A percentile compares a stretch with the other conserved stretches of the same genome.
Conservation (phyloP, 2,329 filamentous ascomycete genomes). For the Aspergillus novofumigatus region DNA sequence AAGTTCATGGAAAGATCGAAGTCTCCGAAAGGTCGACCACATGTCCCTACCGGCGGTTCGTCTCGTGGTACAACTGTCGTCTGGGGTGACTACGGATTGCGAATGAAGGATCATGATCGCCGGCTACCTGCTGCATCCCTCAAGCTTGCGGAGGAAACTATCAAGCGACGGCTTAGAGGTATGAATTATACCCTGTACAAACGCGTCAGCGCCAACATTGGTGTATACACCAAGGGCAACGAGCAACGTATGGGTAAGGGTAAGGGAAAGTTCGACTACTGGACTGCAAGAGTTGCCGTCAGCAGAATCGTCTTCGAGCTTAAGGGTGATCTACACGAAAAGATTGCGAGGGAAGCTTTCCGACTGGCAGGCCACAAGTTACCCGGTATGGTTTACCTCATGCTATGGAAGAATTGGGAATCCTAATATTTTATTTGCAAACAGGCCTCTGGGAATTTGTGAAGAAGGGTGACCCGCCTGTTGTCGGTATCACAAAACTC, state of each 20-base stretch:
- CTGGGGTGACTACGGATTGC: slow-evolving; percentile 93
- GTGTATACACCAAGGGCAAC: slow-evolving; percentile 92
- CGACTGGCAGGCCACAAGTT: slow-evolving; percentile 91
- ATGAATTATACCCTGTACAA: slow-evolving; percentile 92
- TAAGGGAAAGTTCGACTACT: slow-evolving; percentile 95
- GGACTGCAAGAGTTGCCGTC: slow-evolving; percentile 84
- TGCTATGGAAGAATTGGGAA: slow-evolving; percentile 4
- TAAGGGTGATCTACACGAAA: slow-evolving; percentile 88
- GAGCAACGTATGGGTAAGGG: slow-evolving; percentile 99
- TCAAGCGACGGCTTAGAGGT: slow-evolving; percentile 80
- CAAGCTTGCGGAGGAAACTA: slow-evolving; percentile 88
- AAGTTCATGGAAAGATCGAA: slow-evolving; percentile 77
- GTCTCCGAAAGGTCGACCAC: slow-evolving; percentile 79
- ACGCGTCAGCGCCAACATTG: slow-evolving; percentile 85
- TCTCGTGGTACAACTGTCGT: slow-evolving; percentile 89
- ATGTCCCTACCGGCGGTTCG: slow-evolving; percentile 86
- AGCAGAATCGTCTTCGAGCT: slow-evolving; percentile 91
- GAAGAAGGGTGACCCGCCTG: slow-evolving; percentile 80
- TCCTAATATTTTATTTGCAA: slow-evolving; percentile 17
- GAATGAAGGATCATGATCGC: slow-evolving; percentile 90
- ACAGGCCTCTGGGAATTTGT: slow-evolving; percentile 76
- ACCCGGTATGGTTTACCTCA: slow-evolving; percentile 60
- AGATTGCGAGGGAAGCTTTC: slow-evolving; percentile 90
- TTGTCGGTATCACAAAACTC: slow-evolving; percentile 90
- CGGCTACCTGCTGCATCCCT: slow-evolving; percentile 82